Evolutionary conservation across 1,284 basidiomycete species (phyloP).

Genomic region (Apiotrichum siamense): DNA sequence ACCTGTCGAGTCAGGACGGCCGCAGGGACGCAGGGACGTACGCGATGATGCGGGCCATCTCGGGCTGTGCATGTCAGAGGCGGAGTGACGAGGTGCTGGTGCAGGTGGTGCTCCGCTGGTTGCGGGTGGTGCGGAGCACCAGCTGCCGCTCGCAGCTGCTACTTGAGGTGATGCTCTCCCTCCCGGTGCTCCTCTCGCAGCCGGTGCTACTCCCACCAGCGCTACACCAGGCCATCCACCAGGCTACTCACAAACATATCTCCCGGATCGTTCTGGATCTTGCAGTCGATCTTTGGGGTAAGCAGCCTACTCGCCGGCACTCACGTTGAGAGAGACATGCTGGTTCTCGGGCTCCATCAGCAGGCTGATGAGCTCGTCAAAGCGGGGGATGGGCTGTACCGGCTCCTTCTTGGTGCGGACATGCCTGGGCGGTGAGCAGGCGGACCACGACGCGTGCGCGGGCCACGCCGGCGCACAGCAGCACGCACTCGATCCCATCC

Average conservation of each 20-base stretch:
- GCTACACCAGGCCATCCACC: no score
- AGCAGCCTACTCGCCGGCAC: slow-evolving; percentile 11
- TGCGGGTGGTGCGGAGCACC: no score
- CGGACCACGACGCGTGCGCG: no score
- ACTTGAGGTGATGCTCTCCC: no score
- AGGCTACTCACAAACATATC: slow-evolving; percentile 60
- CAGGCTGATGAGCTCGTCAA: slow-evolving; percentile 71
- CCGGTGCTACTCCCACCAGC: no score
- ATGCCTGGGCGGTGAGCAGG: slow-evolving; percentile 52
- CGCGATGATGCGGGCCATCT: slow-evolving; percentile 73
- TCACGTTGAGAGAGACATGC: slow-evolving; percentile 74
- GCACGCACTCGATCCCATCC: slow-evolving; percentile 44
- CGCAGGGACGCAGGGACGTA: slow-evolving; percentile 15
- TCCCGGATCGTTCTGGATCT: slow-evolving; percentile 86
- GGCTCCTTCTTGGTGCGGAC: slow-evolving; percentile 79
- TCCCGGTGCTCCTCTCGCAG: no score
- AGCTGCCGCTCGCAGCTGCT: no score
- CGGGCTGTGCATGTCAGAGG: slow-evolving; percentile 41
- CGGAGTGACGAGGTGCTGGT: no score
- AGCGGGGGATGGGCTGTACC: slow-evolving; percentile 78
- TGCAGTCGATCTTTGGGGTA: slow-evolving; percentile 68
- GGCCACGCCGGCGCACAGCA: no score
- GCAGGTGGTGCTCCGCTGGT: no score
- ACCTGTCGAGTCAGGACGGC: slow-evolving; percentile 15
- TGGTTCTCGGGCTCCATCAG: slow-evolving; percentile 60